A percentile compares a stretch with the other conserved stretches of the same genome.
These are phyloP conservation scores for Tuber calosporum DNA, from an alignment of 495 filamentous ascomycete genomes.

Conservation along the genomic window DNA sequence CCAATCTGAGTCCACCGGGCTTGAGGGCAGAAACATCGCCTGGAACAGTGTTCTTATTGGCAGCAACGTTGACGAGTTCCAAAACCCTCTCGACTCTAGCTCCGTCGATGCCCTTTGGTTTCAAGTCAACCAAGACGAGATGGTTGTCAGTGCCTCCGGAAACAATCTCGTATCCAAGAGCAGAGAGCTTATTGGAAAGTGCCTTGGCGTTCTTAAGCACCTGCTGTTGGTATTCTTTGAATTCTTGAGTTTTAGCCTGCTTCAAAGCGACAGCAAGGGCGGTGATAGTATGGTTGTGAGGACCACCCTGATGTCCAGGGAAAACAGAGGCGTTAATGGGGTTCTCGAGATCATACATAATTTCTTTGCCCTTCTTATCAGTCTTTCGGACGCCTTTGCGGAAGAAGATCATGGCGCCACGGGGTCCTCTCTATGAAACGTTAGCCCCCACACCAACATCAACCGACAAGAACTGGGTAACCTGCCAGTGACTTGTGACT, in stretches of 20 bases:
- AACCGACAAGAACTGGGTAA: neutral
- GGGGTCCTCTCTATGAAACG: constrained; percentile 59
- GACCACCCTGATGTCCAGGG: constrained; percentile 96
- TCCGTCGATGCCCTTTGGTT: constrained; percentile 81
- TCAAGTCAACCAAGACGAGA: constrained; percentile 88
- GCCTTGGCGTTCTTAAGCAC: constrained; percentile 83
- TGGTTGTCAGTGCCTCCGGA: constrained; percentile 96
- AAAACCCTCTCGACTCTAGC: constrained; percentile 90
- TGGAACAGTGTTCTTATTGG: constrained; percentile 98
- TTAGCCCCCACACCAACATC: neutral
- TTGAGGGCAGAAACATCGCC: constrained; percentile 89
- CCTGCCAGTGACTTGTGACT: constrained; percentile 78
- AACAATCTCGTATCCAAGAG: constrained; percentile 83
- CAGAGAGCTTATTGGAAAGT: constrained; percentile 66
- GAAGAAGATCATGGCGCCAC: constrained; percentile 98
- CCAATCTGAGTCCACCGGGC: constrained; percentile 84
- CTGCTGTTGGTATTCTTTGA: constrained; percentile 78
- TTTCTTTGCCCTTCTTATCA: constrained; percentile 73
- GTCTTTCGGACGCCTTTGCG: constrained; percentile 79
- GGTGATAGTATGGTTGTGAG: constrained; percentile 98
- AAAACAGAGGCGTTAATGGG: constrained; percentile 96
- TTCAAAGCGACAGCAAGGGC: constrained; percentile 87
- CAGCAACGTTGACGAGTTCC: constrained; percentile 87
- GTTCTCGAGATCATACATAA: constrained; percentile 82
- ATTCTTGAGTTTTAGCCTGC: constrained; percentile 84